A percentile compares a stretch with the other conserved stretches of the same genome.
Conservation (phyloP, 2,329 filamentous ascomycete genomes). For the Ophiostoma piceae region DNA sequence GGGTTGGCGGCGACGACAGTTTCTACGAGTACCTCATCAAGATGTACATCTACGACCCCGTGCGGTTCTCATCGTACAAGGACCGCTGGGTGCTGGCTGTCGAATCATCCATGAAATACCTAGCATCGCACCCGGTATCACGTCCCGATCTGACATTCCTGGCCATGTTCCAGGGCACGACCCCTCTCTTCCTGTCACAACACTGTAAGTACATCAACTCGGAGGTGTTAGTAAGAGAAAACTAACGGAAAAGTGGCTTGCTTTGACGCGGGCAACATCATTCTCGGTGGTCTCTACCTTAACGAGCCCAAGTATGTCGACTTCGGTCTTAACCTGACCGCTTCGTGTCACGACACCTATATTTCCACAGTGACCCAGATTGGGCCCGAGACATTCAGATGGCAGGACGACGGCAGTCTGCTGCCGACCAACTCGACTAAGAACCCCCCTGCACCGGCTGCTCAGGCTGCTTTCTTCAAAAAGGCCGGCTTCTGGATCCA, state of each 20-base stretch:
- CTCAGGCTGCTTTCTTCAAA: slow-evolving; percentile 56
- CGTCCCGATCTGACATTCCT: slow-evolving; percentile 69
- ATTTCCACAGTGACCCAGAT: slow-evolving; percentile 62
- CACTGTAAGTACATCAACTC: slow-evolving; percentile 49
- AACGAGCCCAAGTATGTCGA: slow-evolving; percentile 60
- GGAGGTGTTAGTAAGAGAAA: too few species aligned
- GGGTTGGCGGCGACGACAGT: slow-evolving; percentile 71
- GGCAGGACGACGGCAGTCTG: slow-evolving; percentile 45
- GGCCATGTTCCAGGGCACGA: slow-evolving; percentile 48
- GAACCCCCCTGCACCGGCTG: slow-evolving; percentile 38
- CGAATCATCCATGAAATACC: slow-evolving; percentile 66
- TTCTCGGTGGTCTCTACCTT: slow-evolving; percentile 71
- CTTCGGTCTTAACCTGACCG: slow-evolving; percentile 67
- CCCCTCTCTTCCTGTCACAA: slow-evolving; percentile 42
- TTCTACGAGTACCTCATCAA: slow-evolving; percentile 91
- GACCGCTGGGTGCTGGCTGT: slow-evolving; percentile 71
- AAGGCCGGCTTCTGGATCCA: slow-evolving; percentile 67
- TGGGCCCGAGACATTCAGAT: slow-evolving; percentile 67
- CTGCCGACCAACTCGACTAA: slow-evolving; percentile 34
- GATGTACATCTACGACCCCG: slow-evolving; percentile 75
- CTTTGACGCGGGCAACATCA: slow-evolving; percentile 80
- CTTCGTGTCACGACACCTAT: slow-evolving; percentile 72
- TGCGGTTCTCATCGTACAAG: slow-evolving; percentile 58
- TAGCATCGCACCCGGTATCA: slow-evolving; percentile 61
- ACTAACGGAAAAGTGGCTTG: slow-evolving; percentile 55